These are phyloP conservation scores for Aureobasidium namibiae DNA, from an alignment of 2,329 filamentous ascomycete genomes.

Conservation along the genomic window DNA sequence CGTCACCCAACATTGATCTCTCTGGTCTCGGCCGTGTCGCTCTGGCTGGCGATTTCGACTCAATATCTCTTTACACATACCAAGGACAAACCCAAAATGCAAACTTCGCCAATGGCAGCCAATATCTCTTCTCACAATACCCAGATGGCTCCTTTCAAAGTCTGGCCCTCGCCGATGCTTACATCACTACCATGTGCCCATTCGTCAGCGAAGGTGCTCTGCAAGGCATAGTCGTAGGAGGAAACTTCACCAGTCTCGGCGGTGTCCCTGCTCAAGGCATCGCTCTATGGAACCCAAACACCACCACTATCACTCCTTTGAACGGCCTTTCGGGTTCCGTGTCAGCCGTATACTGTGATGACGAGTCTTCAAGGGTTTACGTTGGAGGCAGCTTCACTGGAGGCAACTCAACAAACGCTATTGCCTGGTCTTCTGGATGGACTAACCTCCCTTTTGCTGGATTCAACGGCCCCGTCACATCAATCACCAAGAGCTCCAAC, in stretches of 20 bases:
- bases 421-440: conserved; percentile 73
- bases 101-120: conserved; percentile 65
- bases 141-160: conserved; percentile 77
- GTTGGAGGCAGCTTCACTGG: conserved; percentile 80
- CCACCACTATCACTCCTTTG: conserved; percentile 61
- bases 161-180: conserved; percentile 63
- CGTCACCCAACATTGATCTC: conserved; percentile 69
- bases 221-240: conserved; percentile 74
- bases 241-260: conserved; percentile 90
- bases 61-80: conserved; percentile 83
- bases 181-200: conserved; percentile 81
- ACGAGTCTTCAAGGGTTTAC: conserved; percentile 69
- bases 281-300: conserved; percentile 71
- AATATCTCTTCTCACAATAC: conserved; percentile 70
- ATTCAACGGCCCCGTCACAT: conserved; percentile 85
- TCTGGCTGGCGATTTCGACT: conserved; percentile 80
- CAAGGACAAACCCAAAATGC: conserved; percentile 65
- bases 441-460: conserved; percentile 79
- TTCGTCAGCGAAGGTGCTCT: conserved; percentile 61
- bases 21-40: conserved; percentile 72
- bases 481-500: conserved; percentile 71
- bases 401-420: conserved; percentile 78
- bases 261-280: conserved; percentile 65
- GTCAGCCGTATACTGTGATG: conserved; percentile 73
- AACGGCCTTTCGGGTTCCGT: conserved; percentile 78